Conservation (phyloP, 1,284 basidiomycete species). For the Papiliotrema flavescens region DNA sequence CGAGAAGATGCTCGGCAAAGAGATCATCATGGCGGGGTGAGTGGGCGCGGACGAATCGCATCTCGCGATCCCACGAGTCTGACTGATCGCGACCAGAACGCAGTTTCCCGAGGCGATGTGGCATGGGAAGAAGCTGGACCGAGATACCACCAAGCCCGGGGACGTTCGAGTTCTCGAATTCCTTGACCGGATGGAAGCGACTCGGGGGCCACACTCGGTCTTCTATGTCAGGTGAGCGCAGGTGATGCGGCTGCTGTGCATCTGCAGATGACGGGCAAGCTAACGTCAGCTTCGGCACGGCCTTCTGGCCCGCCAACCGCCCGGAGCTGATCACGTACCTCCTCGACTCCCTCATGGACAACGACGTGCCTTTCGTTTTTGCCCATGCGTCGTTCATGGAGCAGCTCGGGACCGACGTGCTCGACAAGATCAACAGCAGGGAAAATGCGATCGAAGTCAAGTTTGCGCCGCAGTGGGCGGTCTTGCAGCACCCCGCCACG, state of each 20-base stretch:
- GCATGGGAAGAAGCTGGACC: conserved; percentile 8
- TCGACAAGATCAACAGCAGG: conserved; percentile 10
- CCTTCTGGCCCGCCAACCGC: conserved; percentile 18
- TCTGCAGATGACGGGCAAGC: no score
- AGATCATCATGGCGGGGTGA: conserved; percentile 20
- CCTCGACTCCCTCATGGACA: conserved; percentile 16
- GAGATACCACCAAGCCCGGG: conserved; percentile 10
- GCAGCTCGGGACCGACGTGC: conserved; percentile 6
- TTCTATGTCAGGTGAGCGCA: conserved; percentile 15
- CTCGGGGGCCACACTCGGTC: conserved; percentile 12
- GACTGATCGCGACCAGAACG: conserved; percentile 6
- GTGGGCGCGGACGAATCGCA: conserved; percentile 3
- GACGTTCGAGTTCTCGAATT: conserved; percentile 19
- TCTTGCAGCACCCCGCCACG: conserved; percentile 19
- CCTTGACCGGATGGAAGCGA: conserved; percentile 18
- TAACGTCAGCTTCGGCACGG: conserved; percentile 23
- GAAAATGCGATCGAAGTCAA: conserved; percentile 13
- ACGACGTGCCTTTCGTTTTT: conserved; percentile 21
- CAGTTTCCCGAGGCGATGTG: conserved; percentile 18
- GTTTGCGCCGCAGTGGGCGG: conserved; percentile 25
- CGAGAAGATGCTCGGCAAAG: conserved; percentile 12
- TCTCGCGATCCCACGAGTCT: not conserved
- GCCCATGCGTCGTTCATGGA: conserved; percentile 20
- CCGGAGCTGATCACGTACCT: conserved; percentile 21
- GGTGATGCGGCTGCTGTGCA: conserved; percentile 2